These are phyloP conservation scores for Letharia columbiana DNA, from an alignment of 495 filamentous ascomycete genomes.

Conservation along the genomic window DNA sequence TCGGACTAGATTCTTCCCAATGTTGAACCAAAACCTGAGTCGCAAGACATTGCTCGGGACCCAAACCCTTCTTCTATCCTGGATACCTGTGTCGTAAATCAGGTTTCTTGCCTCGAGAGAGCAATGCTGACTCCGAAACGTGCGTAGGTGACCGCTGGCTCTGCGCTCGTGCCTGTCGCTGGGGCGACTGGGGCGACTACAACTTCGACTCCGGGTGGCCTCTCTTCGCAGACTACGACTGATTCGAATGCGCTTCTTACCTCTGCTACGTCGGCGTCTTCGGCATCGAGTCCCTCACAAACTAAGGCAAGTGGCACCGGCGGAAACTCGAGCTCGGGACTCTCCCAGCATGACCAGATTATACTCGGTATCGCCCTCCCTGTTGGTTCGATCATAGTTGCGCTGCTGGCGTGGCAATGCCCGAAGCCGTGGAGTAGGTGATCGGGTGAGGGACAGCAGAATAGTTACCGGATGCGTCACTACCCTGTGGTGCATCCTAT, in stretches of 20 bases:
- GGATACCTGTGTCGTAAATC: too few relatives aligned
- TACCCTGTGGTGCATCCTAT: not conserved
- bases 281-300: not conserved
- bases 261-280: not conserved
- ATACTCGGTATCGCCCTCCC: conserved; percentile 11
- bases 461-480: not conserved
- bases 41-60: too few relatives aligned
- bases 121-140: too few relatives aligned
- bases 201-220: not conserved
- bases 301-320: not conserved
- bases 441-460: not conserved
- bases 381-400: conserved; percentile 4
- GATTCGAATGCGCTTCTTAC: conserved; percentile 3
- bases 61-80: too few relatives aligned
- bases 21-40: too few relatives aligned
- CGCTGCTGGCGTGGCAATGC: conserved; percentile 14
- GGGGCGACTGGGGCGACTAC: conserved; percentile 7
- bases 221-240: not conserved
- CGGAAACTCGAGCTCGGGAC: not conserved
- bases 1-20: too few relatives aligned
- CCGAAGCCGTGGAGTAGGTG: not conserved
- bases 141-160: conserved; percentile 1
- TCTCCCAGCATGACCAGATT: conserved; percentile 6
- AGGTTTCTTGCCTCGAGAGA: too few relatives aligned
- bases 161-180: conserved; percentile 9